Evolutionary conservation across 169 alveolate species (phyloP).

Genomic region (Theileria orientalis): DNA sequence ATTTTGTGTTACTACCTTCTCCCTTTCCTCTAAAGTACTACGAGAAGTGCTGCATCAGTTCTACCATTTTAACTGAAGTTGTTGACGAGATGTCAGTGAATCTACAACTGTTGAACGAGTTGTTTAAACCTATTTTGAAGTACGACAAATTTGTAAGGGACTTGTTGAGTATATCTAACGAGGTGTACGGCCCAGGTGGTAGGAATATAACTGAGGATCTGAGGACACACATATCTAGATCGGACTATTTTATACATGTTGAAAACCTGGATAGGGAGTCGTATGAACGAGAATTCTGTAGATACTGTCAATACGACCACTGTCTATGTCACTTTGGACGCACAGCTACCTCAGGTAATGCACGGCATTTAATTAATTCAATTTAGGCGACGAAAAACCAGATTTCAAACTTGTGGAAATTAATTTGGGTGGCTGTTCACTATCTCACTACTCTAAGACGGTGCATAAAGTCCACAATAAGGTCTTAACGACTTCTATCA

Average conservation of each 20-base stretch:
- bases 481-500: background rate
- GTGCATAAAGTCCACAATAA: conserved; percentile 44
- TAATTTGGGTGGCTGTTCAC: conserved; percentile 32
- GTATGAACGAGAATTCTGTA: conserved; percentile 12
- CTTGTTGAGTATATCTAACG: conserved; percentile 31
- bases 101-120: conserved; percentile 17
- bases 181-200: conserved; percentile 53
- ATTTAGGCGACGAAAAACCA: background rate
- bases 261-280: background rate
- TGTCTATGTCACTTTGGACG: conserved; percentile 37
- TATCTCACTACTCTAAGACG: conserved; percentile 29
- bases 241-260: conserved; percentile 46
- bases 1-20: conserved; percentile 31
- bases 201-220: conserved; percentile 32
- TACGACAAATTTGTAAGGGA: conserved; percentile 43
- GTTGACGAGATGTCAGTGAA: conserved; percentile 36
- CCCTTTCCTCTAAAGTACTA: conserved; percentile 41
- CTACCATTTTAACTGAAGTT: conserved; percentile 21
- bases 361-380: no score
- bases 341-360: no score
- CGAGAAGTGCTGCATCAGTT: background rate
- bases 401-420: conserved; percentile 36
- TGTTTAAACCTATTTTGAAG: conserved; percentile 11
- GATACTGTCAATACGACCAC: conserved; percentile 33
- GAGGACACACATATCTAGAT: conserved; percentile 32